phyloP scores from a whole-genome alignment of 164 flowering plant species.

The Chimonanthus praecox region DNA sequence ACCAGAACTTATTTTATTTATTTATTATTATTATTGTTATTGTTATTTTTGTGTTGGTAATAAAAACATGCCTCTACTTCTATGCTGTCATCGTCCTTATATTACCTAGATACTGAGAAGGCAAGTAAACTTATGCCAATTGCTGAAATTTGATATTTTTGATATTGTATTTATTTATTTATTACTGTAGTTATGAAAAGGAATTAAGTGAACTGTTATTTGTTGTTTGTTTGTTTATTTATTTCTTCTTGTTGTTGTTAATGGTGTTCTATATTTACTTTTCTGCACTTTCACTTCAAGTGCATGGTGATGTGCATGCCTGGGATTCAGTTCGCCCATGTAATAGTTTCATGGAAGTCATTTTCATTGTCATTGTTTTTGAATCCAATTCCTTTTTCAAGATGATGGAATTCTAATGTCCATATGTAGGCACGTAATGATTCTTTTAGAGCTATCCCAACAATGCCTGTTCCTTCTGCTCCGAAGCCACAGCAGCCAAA shows the following conservation, averaged over 20 bases:
- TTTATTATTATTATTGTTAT: no score
- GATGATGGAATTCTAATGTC: not conserved
- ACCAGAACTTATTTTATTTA: not conserved
- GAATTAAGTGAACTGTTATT: no score
- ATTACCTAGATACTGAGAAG: no score
- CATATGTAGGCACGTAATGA: slow-evolving; percentile 59
- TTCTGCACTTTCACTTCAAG: not conserved
- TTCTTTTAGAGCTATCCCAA: slow-evolving; percentile 37
- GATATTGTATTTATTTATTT: no score
- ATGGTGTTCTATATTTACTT: no score
- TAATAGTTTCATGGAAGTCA: not conserved
- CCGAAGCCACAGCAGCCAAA: slow-evolving; percentile 58
- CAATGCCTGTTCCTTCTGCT: slow-evolving; percentile 42
- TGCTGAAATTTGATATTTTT: not conserved
- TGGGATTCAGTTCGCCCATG: not conserved
- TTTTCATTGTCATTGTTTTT: no score
- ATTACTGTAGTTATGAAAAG: no score
- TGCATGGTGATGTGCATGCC: not conserved
- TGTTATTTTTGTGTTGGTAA: no score
- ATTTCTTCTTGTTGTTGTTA: no score
- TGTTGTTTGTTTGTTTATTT: not conserved
- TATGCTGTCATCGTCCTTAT: no score
- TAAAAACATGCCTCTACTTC: no score
- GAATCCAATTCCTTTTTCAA: not conserved
- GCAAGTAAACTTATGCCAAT: no score